Base-by-base conservation (phyloP, 2,329 filamentous ascomycete species). In the Botryosphaeria agaves region DNA sequence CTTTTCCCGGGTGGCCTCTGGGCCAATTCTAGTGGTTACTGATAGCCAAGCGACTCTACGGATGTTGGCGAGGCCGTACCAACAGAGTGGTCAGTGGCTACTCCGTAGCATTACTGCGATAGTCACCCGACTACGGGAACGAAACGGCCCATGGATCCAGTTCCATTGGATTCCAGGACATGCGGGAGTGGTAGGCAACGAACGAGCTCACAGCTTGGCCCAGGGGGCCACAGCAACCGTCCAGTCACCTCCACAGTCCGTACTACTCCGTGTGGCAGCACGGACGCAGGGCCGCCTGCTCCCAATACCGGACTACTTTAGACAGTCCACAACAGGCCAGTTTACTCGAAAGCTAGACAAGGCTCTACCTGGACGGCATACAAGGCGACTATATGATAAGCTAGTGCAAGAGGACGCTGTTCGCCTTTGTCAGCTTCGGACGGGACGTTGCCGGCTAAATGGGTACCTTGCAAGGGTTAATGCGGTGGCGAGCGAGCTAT, bases 371-470 rank as follows among this genome's bases (percentile, higher is more conserved):
- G 14, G 23, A 8, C 14, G 17, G 14, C 17, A 31, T 17, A 31
- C 29, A 11, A 4, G 23, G 25, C 18, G 18, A 25, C 12, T 31
- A 17, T 31, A 31, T 17, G 29, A 31, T 17, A 12, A 25, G 11
- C 19, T 31, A 2, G 15, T 12, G 16, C 9, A 14, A 11, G 18
- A 14, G 14, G 29, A 31, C 12, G 29, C 29, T 12, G 14, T 12
- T 12, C 14, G 14, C 14, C 19, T 31, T 14, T 12, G n/a, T 14
- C 29, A 31, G 29, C 18, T 31, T 5, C 18, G 18, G 15, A 31
- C 12, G 11, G 29, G 29, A 24, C 18, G n/a, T 12, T 25, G 5
- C 5, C 29, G 29, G n/a, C 20, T 31, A 8, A 31, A 31, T 25
- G 18, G 12, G 9, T 31, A 24, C 23, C 29, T 31, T 4, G 5